phyloP scores from a whole-genome alignment of 257 asterid species.

The Eustoma russellianum region DNA sequence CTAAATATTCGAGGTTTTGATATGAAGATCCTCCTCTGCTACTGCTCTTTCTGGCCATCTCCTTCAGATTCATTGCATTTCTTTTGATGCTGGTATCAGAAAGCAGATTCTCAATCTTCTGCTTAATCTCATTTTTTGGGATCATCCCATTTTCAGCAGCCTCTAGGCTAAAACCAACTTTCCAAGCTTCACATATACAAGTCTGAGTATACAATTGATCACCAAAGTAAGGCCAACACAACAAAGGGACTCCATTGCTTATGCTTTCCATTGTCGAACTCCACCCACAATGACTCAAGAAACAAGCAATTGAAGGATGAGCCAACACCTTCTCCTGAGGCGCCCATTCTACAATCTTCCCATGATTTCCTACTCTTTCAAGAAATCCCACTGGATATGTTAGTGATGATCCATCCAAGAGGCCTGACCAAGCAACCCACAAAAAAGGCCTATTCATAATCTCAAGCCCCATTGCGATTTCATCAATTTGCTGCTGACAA shows the following conservation, averaged over 20 bases:
- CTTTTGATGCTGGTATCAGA: constrained; percentile 18
- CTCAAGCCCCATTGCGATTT: constrained; percentile 48
- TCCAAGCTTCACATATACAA: constrained; percentile 43
- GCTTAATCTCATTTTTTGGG: constrained; percentile 29
- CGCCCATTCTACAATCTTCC: constrained; percentile 64
- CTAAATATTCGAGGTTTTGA: constrained; percentile 11
- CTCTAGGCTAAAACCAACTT: constrained; percentile 28
- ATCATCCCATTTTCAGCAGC: constrained; percentile 30
- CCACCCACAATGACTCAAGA: constrained; percentile 63
- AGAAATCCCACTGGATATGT: constrained; percentile 15
- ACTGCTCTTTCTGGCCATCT: constrained; percentile 25
- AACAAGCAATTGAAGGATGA: constrained; percentile 44
- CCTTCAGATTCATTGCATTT: constrained; percentile 29
- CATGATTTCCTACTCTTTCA: constrained; percentile 20
- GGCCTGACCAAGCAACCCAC: constrained; percentile 44
- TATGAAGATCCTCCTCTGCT: constrained; percentile 34
- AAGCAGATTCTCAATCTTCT: constrained; percentile 27
- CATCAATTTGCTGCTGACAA: constrained; percentile 32
- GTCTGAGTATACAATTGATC: constrained; percentile 42
- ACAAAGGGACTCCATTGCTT: constrained; percentile 47
- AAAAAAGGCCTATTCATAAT: constrained; percentile 34
- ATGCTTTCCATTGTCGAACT: constrained; percentile 49
- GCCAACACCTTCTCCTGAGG: constrained; percentile 46
- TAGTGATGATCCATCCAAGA: constrained; percentile 8
- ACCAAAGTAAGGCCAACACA: constrained; percentile 64